phyloP scores from a whole-genome alignment of 2,329 filamentous ascomycete species.

The Anisogramma anomala region DNA sequence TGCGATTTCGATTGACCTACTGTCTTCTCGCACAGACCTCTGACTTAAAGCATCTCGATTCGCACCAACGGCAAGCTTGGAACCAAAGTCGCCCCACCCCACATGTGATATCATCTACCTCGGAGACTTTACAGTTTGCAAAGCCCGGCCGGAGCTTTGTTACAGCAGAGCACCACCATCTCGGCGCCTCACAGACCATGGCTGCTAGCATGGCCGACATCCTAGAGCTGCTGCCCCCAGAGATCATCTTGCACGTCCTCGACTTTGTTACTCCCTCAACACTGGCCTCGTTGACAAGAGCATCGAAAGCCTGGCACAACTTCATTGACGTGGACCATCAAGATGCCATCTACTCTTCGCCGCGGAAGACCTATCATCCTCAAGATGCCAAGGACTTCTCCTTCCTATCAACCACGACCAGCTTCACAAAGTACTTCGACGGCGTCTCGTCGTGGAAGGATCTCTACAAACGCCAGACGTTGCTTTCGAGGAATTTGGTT shows the following conservation, averaged over 20 bases:
- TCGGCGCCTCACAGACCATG: too few species aligned
- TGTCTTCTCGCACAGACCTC: background rate
- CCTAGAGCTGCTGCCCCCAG: slow-evolving; percentile 14
- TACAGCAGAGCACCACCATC: background rate
- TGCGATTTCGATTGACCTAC: background rate
- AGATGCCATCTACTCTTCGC: slow-evolving; percentile 16
- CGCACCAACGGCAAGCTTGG: background rate
- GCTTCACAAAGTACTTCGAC: slow-evolving; percentile 25
- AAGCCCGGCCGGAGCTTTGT: background rate
- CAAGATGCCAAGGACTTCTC: slow-evolving; percentile 1
- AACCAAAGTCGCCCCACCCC: background rate
- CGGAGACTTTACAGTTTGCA: background rate
- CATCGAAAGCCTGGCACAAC: slow-evolving; percentile 15
- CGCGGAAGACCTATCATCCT: background rate
- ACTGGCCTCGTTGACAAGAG: slow-evolving; percentile 12
- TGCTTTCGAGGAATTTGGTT: slow-evolving; percentile 29
- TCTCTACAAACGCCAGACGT: slow-evolving; percentile 28
- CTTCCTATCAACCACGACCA: slow-evolving; percentile 10
- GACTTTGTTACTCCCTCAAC: slow-evolving; percentile 13
- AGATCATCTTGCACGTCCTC: slow-evolving; percentile 17
- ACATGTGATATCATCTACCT: background rate
- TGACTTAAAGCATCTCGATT: background rate
- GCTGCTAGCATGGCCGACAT: slow-evolving; percentile 14
- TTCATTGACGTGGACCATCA: slow-evolving; percentile 17
- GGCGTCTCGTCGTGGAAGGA: slow-evolving; percentile 30